Conservation (phyloP, 257 asterid species). For the Penstemon eatonii region DNA sequence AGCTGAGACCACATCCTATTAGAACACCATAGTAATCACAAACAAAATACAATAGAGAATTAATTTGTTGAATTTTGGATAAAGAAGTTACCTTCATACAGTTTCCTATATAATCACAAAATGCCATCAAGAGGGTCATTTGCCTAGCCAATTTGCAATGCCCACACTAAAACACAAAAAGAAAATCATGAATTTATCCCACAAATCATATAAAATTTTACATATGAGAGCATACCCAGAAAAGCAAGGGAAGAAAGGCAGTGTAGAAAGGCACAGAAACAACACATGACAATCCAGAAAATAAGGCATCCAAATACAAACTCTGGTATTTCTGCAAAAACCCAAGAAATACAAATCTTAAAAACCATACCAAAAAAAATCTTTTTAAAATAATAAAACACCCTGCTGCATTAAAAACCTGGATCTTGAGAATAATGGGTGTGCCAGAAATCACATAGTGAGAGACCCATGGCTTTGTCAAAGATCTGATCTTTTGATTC, state of each 20-base stretch:
- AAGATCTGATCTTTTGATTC: slow-evolving; percentile 74
- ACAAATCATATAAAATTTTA: background rate
- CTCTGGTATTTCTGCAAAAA: slow-evolving; percentile 70
- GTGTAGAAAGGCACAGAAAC: slow-evolving; percentile 98
- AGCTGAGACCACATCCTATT: slow-evolving; percentile 86
- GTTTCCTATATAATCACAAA: slow-evolving; percentile 18
- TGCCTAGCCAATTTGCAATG: slow-evolving; percentile 24
- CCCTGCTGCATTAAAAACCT: slow-evolving; percentile 46
- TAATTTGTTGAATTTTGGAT: slow-evolving; percentile 2
- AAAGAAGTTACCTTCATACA: slow-evolving; percentile 33
- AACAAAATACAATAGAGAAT: slow-evolving; percentile 2
- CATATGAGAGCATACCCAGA: slow-evolving; percentile 64
- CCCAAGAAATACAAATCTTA: background rate
- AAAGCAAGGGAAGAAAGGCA: slow-evolving; percentile 90
- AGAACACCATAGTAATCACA: slow-evolving; percentile 29
- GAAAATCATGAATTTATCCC: background rate
- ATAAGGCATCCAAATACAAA: slow-evolving; percentile 67
- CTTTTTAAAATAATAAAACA: background rate
- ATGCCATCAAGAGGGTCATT: slow-evolving; percentile 23
- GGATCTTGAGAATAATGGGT: slow-evolving; percentile 70
- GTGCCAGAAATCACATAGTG: slow-evolving; percentile 51
- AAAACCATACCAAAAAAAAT: background rate
- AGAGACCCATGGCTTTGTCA: slow-evolving; percentile 73
- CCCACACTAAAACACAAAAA: slow-evolving; percentile 8
- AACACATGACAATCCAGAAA: slow-evolving; percentile 76